Conservation (phyloP, 1,284 basidiomycete genomes). For the Phellinidium pouzarii region DNA sequence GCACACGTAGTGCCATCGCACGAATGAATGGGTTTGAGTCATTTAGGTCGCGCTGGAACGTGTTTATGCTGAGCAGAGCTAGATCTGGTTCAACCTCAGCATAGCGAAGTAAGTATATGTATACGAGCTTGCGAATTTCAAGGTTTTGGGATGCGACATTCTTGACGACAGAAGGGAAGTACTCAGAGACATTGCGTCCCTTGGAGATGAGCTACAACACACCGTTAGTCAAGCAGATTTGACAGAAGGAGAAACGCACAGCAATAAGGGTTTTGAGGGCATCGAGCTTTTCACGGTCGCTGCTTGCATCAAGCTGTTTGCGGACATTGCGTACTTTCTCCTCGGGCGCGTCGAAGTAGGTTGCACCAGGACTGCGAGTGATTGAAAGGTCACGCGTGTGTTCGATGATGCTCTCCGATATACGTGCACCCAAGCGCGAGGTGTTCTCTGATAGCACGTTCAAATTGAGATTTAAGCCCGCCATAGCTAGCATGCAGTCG, state of each 20-base stretch:
- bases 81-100: conserved; percentile 92
- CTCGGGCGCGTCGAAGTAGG: conserved; percentile 62
- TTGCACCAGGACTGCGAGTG: conserved; percentile 44
- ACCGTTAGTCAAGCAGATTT: conserved; percentile 28
- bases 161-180: conserved; percentile 93
- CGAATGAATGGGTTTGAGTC: conserved; percentile 90
- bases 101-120: conserved; percentile 93
- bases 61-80: conserved; percentile 94
- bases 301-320: conserved; percentile 79
- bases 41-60: conserved; percentile 94
- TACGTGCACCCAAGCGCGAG: conserved; percentile 66
- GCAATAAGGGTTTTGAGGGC: conserved; percentile 92
- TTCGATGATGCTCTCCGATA: conserved; percentile 74
- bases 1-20: conserved; percentile 90
- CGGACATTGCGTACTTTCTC: conserved; percentile 74
- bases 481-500: neutral
- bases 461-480: conserved; percentile 40
- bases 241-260: conserved; percentile 33
- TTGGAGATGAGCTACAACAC: conserved; percentile 80
- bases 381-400: conserved; percentile 67
- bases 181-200: conserved; percentile 84
- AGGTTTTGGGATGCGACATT: conserved; percentile 87
- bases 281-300: conserved; percentile 85
- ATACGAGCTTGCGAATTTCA: conserved; percentile 95
- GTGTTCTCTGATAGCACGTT: conserved; percentile 75